Base-by-base conservation (phyloP, 306 rosid genomes). In the Luffa acutangula region DNA sequence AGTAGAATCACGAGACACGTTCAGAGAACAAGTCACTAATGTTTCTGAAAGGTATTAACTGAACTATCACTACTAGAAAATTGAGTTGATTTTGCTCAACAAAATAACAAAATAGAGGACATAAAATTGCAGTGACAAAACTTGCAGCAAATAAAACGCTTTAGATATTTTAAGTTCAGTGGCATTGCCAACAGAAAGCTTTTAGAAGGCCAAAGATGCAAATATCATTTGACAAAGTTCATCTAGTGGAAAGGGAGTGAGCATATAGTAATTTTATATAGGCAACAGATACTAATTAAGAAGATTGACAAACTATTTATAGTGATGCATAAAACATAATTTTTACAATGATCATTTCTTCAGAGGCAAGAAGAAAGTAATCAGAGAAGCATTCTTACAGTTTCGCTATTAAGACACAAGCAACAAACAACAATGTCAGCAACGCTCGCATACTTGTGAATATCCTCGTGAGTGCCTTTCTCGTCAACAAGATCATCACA, bases 401-500 rank as follows among this genome's bases (percentile, higher is more conserved):
- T 94, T 88, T 94, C 88, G 15, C 76, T 77, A 83, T 92, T 92
- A 78, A 86, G 86, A 43, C 17, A 6, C 82, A 94, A 54, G 87
- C 98, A 94, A 81, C 97, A 92, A 83, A 92, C 95, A 70, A 92
- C 86, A 53, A 94, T 92, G 87, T 94, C 97, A 8, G 98, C 93
- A 76, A 81, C 86, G 84, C 89, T 82, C 15, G 96, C 97, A 57
- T 92, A 94, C 81, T 85, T 85, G 65, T 83, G 83, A 51, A 94
- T 88, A 73, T 94, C 93, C 82, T 85, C 91, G 65, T 88, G 95
- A 75, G 71, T 67, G 73, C 97, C 97, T 88, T 86, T 92, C 88
- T 85, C 87, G 53, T 92, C 97, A 80, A 94, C 86, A 79, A 91
- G 85, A 79, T 81, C 91, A 78, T 78, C 81, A 10, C 58, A 64